Percentiles rank a stretch among this genome's conserved stretches.
These are phyloP conservation scores for Alopecurus myosuroides DNA, from an alignment of 176 grass and related monocot species.

Conservation along the genomic window DNA sequence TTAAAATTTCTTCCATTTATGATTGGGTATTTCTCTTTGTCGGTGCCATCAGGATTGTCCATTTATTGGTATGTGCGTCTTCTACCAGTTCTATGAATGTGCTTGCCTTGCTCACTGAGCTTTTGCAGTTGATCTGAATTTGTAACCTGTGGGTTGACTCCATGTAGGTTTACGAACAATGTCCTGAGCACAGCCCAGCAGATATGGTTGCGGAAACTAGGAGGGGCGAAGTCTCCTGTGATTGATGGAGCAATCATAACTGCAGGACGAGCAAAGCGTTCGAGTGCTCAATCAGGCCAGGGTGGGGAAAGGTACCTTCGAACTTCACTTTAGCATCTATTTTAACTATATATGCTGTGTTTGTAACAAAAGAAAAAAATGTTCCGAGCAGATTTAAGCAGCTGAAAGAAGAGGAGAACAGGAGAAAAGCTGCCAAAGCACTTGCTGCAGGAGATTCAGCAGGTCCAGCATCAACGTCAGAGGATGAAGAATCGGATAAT, in stretches of 20 bases:
- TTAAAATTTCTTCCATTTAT: slow-evolving; percentile 94
- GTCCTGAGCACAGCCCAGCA: slow-evolving; percentile 92
- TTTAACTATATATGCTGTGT: not conserved
- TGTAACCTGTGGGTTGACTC: not conserved
- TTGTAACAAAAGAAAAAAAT: not conserved
- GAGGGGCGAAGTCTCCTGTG: slow-evolving; percentile 80
- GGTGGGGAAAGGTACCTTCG: slow-evolving; percentile 60
- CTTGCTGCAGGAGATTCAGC: slow-evolving; percentile 41
- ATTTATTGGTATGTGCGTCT: slow-evolving; percentile 89
- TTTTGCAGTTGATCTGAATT: not conserved
- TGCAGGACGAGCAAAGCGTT: slow-evolving; percentile 83
- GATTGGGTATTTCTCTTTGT: slow-evolving; percentile 91
- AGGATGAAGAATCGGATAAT: slow-evolving; percentile 43
- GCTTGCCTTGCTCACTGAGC: not conserved
- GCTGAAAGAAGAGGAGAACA: slow-evolving; percentile 80
- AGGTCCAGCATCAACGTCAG: slow-evolving; percentile 31
- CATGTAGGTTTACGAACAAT: slow-evolving; percentile 92
- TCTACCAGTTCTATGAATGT: not conserved
- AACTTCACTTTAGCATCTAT: slow-evolving; percentile 16
- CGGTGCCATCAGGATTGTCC: slow-evolving; percentile 90
- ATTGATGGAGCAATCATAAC: slow-evolving; percentile 82
- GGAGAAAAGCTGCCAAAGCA: slow-evolving; percentile 52
- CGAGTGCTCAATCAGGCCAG: slow-evolving; percentile 35
- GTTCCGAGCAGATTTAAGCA: slow-evolving; percentile 61
- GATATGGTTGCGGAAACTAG: slow-evolving; percentile 92